Percentiles rank a stretch among this genome's conserved stretches.
phyloP scores from a whole-genome alignment of 371 early-diverging fungal genomes.

The Rhizopus stolonifer region DNA sequence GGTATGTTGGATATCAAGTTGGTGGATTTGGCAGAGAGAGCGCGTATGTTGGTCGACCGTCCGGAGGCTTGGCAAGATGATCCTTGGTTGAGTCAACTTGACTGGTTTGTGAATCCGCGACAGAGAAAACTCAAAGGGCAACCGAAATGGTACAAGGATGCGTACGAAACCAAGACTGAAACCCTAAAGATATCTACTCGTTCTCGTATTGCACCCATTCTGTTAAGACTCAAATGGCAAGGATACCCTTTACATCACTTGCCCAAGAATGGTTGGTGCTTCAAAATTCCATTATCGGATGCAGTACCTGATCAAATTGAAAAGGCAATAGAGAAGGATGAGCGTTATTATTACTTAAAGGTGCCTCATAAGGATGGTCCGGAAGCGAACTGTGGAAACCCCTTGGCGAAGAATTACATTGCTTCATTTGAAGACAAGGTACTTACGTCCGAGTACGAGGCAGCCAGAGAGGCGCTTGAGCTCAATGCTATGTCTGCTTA shows the following conservation, averaged over 20 bases:
- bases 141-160: conserved; percentile 88
- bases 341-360: conserved; percentile 60
- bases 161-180: conserved; percentile 62
- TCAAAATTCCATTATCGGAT: conserved; percentile 45
- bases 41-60: conserved; percentile 40
- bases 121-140: conserved; percentile 62
- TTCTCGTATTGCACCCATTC: conserved; percentile 76
- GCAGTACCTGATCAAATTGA: conserved; percentile 1
- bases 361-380: conserved; percentile 92
- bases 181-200: conserved; percentile 68
- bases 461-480: conserved; percentile 80
- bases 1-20: conserved; percentile 62
- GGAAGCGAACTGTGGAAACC: conserved; percentile 80
- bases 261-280: conserved; percentile 78
- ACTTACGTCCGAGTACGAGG: conserved; percentile 66
- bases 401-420: conserved; percentile 81
- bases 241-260: conserved; percentile 80
- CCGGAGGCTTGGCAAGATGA: conserved; percentile 52
- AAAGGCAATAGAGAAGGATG: conserved; percentile 32
- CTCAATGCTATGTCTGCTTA: conserved; percentile 84
- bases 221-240: conserved; percentile 84
- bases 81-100: conserved; percentile 86
- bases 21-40: conserved; percentile 65
- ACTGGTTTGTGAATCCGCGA: conserved; percentile 71
- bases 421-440: conserved; percentile 76